Base-by-base conservation (phyloP, 768 basidiomycete genomes). In the Auricularia sp. region DNA sequence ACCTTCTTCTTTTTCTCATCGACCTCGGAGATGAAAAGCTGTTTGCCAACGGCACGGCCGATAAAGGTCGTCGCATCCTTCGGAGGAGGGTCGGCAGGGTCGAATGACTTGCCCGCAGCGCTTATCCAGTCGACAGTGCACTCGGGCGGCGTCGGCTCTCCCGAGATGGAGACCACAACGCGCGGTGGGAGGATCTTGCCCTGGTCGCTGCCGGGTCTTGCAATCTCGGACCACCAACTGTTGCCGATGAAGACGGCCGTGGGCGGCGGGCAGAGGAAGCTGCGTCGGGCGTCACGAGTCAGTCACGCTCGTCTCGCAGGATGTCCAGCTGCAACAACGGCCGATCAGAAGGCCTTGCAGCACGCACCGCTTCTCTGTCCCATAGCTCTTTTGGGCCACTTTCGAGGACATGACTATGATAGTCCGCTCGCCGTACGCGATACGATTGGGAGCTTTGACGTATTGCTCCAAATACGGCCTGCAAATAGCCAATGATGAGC, bases 351-450 rank as follows among this genome's bases (percentile, higher is more conserved):
- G 39, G 39, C 29, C 29, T 29, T 29, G 29, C 29, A 33, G 33
- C 29, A 54, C 80, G 58, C 67, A 90, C 89, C 95, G 83, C 75
- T 97, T 97, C 75, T 98, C 95, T 18, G 89, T 94, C 44, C 94
- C 95, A 73, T 98, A 98, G 8, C 92, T 94, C 73, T 98, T 96
- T 80, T 98, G 96, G 3, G 93, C 96, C 36, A 98, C 94, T 72
- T 90, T 94, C 73, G 90, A 93, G n/a, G 93, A 95, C 91, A 97
- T 94, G 70, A 98, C 90, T 67, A 98, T 90, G 66, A 98, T 85
- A 3, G 94, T 93, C 61, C 94, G 86, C 74, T 98, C 96, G 62
- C 96, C 96, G 70, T 89, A 89, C 1, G 89, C 90, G 58, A 97
- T 82, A 36, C 94, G 84, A 73, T 96, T 96, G 45, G 85, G 81